Evolutionary conservation across 768 basidiomycete species (phyloP).

Genomic region (Mycena metata): DNA sequence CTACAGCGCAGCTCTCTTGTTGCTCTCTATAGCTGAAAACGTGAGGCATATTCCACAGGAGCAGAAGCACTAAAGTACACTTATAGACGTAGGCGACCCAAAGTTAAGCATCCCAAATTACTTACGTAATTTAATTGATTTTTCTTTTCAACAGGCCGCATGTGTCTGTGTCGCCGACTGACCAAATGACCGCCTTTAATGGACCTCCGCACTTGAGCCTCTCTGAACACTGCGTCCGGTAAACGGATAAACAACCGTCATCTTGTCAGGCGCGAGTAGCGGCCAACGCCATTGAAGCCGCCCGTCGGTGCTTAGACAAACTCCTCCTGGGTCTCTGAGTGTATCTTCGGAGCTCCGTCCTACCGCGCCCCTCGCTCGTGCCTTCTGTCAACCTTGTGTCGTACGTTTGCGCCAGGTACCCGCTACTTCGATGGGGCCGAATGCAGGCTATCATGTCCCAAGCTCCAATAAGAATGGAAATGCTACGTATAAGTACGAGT

Average conservation of each 20-base stretch:
- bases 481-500: slow-evolving; percentile 5
- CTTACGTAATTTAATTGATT: slow-evolving; percentile 1
- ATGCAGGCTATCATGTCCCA: neutral
- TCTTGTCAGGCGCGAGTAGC: neutral
- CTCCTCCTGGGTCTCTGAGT: neutral
- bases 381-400: slow-evolving; percentile 11
- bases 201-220: slow-evolving; percentile 13
- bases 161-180: no score
- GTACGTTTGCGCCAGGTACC: neutral
- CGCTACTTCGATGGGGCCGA: neutral
- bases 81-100: no score
- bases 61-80: neutral
- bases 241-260: neutral
- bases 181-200: neutral
- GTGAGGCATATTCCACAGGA: neutral
- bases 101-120: neutral
- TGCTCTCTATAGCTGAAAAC: no score
- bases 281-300: neutral
- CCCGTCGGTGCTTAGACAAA: slow-evolving; percentile 2
- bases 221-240: neutral
- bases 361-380: slow-evolving; percentile 6
- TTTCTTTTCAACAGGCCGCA: slow-evolving; percentile 1
- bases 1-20: no score
- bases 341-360: slow-evolving; percentile 4
- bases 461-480: neutral